Percentiles rank a stretch among this genome's conserved stretches.
Evolutionary conservation across 2,329 filamentous ascomycete species (phyloP).

Genomic region (Aspergillus clavatus): DNA sequence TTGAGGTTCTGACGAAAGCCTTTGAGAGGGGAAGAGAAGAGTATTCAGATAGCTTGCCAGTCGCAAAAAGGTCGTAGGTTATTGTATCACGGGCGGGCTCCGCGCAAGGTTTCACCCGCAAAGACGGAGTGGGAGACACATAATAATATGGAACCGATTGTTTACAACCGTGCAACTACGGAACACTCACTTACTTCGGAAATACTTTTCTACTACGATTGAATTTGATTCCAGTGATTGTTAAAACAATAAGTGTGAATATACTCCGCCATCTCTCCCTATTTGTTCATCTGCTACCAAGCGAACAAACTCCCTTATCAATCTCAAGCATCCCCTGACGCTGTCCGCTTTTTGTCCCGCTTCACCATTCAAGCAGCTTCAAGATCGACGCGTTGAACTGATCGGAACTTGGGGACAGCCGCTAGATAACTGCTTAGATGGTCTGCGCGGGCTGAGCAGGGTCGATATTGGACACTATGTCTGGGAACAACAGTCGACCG

Average conservation of each 20-base stretch:
- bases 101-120: conserved; percentile 18
- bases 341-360: conserved; percentile 19
- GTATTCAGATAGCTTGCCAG: neutral
- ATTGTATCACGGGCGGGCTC: conserved; percentile 14
- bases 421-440: conserved; percentile 25
- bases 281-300: neutral
- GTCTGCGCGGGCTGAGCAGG: conserved; percentile 30
- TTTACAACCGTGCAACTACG: conserved; percentile 7
- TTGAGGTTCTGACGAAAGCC: conserved; percentile 3
- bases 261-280: conserved; percentile 5
- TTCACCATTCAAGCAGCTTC: conserved; percentile 7
- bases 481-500: conserved; percentile 36
- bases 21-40: conserved; percentile 4
- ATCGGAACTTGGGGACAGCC: conserved; percentile 2
- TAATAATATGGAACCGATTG: conserved; percentile 7
- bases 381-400: conserved; percentile 15
- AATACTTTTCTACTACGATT: neutral
- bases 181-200: conserved; percentile 7
- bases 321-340: conserved; percentile 30
- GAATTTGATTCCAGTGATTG: too few species aligned
- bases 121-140: conserved; percentile 3
- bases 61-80: conserved; percentile 5
- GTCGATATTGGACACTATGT: conserved; percentile 36
- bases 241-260: neutral
- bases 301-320: neutral